phyloP scores from a whole-genome alignment of 2,329 filamentous ascomycete genomes.

The Diaporthe citriasiana region DNA sequence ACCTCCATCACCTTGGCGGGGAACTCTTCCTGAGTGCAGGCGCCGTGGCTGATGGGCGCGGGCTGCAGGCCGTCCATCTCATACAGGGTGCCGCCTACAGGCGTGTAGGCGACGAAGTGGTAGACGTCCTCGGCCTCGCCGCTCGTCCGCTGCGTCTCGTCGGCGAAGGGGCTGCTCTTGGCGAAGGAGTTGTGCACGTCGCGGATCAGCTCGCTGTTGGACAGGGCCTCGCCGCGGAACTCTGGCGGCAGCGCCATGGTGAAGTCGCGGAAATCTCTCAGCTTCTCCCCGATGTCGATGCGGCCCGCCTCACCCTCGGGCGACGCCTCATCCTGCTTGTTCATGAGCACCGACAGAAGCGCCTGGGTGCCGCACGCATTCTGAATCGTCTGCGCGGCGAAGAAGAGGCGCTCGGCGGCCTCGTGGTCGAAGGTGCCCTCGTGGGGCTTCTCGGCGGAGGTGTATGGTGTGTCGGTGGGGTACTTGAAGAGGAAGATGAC shows the following conservation, averaged over 20 bases:
- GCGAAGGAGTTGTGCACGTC: slow-evolving; percentile 93
- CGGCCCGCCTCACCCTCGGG: slow-evolving; percentile 52
- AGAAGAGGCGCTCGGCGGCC: slow-evolving; percentile 86
- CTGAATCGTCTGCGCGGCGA: slow-evolving; percentile 96
- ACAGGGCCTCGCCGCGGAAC: slow-evolving; percentile 72
- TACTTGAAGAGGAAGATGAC: slow-evolving; percentile 99
- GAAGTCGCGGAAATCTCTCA: slow-evolving; percentile 89
- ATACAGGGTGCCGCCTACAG: slow-evolving; percentile 84
- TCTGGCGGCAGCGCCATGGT: slow-evolving; percentile 86
- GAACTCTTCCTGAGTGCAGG: slow-evolving; percentile 79
- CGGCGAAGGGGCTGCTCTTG: slow-evolving; percentile 88
- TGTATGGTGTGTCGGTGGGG: slow-evolving; percentile 77
- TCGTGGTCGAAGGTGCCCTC: slow-evolving; percentile 86
- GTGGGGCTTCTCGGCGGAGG: slow-evolving; percentile 72
- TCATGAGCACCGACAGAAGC: slow-evolving; percentile 90
- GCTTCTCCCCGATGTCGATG: slow-evolving; percentile 79
- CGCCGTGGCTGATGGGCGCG: slow-evolving; percentile 89
- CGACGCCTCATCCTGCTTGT: slow-evolving; percentile 71
- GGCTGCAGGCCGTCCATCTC: slow-evolving; percentile 96
- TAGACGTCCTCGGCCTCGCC: slow-evolving; percentile 88
- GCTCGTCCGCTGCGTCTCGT: slow-evolving; percentile 83
- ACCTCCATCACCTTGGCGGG: slow-evolving; percentile 87
- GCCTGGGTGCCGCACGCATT: slow-evolving; percentile 99
- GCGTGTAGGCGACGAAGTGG: slow-evolving; percentile 97
- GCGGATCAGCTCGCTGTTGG: slow-evolving; percentile 77